phyloP scores from a whole-genome alignment of 176 grass and related monocot genomes.

The Eleusine indica region DNA sequence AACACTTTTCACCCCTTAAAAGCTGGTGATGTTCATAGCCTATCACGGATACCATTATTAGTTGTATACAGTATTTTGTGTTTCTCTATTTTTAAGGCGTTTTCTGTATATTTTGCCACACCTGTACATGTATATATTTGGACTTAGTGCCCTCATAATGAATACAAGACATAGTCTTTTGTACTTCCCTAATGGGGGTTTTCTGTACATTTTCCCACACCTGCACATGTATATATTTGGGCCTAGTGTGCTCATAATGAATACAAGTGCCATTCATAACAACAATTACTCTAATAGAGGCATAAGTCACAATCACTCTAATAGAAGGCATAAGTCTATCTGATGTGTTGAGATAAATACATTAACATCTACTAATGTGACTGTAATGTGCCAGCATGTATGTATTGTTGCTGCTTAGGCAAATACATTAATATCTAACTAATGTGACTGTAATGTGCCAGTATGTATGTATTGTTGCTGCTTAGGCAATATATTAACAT shows the following conservation, averaged over 20 bases:
- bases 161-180: too few relatives aligned
- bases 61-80: too few relatives aligned
- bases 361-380: slow-evolving; percentile 5
- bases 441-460: neutral
- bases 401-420: neutral
- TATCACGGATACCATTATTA: neutral
- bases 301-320: neutral
- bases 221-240: too few relatives aligned
- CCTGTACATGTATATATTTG: too few relatives aligned
- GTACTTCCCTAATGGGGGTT: too few relatives aligned
- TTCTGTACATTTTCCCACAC: too few relatives aligned
- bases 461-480: neutral
- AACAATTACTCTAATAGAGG: too few relatives aligned
- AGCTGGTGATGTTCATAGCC: slow-evolving; percentile 11
- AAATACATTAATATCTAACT: neutral
- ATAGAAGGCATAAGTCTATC: neutral
- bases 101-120: too few relatives aligned
- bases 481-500: neutral
- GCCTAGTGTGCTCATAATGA: too few relatives aligned
- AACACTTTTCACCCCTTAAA: neutral
- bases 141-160: too few relatives aligned
- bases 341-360: neutral
- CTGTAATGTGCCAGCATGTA: neutral
- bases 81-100: too few relatives aligned
- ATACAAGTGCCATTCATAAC: too few relatives aligned